phyloP scores from a whole-genome alignment of 2,329 filamentous ascomycete genomes.

The Alternaria arborescens region DNA sequence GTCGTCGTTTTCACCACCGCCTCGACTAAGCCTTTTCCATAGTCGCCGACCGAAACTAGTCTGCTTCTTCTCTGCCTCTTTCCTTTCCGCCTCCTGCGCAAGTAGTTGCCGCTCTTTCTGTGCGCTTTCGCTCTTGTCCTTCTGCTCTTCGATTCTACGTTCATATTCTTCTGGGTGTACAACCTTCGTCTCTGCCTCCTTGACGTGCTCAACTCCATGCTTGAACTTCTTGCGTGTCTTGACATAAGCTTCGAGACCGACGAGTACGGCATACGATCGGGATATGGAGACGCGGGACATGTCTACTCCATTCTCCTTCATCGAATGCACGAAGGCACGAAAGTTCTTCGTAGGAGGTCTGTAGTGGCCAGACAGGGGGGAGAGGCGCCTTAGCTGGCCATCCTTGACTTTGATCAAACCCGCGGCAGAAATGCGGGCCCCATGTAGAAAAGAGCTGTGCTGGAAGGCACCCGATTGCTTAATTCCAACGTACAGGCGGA shows the following conservation, averaged over 20 bases:
- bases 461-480: slow-evolving; percentile 90
- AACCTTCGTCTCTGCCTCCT: slow-evolving; percentile 66
- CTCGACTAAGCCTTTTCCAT: slow-evolving; percentile 38
- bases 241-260: slow-evolving; percentile 82
- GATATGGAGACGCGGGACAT: slow-evolving; percentile 81
- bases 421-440: slow-evolving; percentile 80
- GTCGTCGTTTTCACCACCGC: slow-evolving; percentile 26
- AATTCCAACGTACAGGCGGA: slow-evolving; percentile 87
- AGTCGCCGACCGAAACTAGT: slow-evolving; percentile 43
- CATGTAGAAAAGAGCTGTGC: slow-evolving; percentile 88
- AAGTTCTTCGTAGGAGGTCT: slow-evolving; percentile 85
- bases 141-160: slow-evolving; percentile 56
- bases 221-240: slow-evolving; percentile 73
- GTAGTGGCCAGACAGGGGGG: slow-evolving; percentile 78
- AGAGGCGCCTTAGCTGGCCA: slow-evolving; percentile 77
- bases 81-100: slow-evolving; percentile 53
- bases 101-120: slow-evolving; percentile 67
- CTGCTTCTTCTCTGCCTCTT: slow-evolving; percentile 54
- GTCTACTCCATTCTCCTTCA: slow-evolving; percentile 78
- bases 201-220: slow-evolving; percentile 59
- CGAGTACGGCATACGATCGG: slow-evolving; percentile 80
- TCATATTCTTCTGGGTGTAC: slow-evolving; percentile 67
- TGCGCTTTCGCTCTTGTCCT: slow-evolving; percentile 68
- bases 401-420: slow-evolving; percentile 86
- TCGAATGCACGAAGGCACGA: slow-evolving; percentile 76